Evolutionary conservation across 2,329 filamentous ascomycete genomes (phyloP), one percentile per base, ranked within the genome.

Genomic region (Falciphora oryzae): DNA sequence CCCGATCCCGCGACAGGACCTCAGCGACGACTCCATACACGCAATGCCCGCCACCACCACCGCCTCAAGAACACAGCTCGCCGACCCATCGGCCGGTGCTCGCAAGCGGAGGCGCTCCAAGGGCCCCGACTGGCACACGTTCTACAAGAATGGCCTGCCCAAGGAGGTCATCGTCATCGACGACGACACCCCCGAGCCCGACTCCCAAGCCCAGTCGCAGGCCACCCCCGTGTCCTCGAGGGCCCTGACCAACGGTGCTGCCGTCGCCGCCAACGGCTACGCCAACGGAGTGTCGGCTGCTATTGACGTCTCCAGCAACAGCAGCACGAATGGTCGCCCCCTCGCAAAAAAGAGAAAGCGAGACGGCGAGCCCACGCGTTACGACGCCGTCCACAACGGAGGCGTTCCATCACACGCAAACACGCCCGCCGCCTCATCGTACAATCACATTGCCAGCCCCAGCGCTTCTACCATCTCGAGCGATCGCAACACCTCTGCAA

Each of bases 141-240:
- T 93, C 73, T 94, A 93, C 76, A 89, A 89, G 74, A 93, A 94
- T 75, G 91, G 91, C 4, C 79, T 93, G 31, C 91, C 91, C 29
- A 89, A 92, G 74, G 91, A 95, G 78, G 87, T 95, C 73, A 94
- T 95, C 72, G 87, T 94, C 71, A 95, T 95, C 71, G 87, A 90
- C 68, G 82, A 81, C 69, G 89, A 93, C 74, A 87, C 86, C 5
- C 89, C 89, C 63, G 83, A 84, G 65, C 82, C 83, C 65, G 81
- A 84, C 71, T n/a, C 58, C 0, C 44, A 53, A 11, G 7, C 44
- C 44, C 44, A 53, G 28, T 63, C 56, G 35, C 62, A 63, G 53
- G 35, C 62, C 22, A 68, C 68, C 64, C 76, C 77, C n/a, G 69
- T 74, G 62, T 75, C 75, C 25, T 71, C 65, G 70, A 81, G 77